These are phyloP conservation scores for Tricholoma saponaceum DNA, from an alignment of 768 basidiomycete species.

Conservation along the genomic window DNA sequence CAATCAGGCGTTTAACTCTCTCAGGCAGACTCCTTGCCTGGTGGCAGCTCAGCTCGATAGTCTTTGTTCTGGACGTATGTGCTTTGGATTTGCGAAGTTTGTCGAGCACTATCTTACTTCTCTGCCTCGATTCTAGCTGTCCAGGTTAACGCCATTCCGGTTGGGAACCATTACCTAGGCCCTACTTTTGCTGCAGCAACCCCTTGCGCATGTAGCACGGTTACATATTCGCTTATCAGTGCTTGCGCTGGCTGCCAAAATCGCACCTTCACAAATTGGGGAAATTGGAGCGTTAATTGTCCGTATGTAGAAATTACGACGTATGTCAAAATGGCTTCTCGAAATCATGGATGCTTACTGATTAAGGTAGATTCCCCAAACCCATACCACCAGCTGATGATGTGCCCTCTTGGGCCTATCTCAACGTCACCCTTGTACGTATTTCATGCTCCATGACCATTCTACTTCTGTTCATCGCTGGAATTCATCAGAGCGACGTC, in stretches of 20 bases:
- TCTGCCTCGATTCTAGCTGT: slow-evolving; percentile 25
- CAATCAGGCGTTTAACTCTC: slow-evolving; percentile 36
- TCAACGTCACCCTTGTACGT: slow-evolving; percentile 41
- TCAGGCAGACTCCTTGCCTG: slow-evolving; percentile 44
- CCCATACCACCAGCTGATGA: slow-evolving; percentile 36
- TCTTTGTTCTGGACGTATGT: slow-evolving; percentile 34
- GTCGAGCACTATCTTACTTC: slow-evolving; percentile 1
- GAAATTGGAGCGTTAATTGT: slow-evolving; percentile 35
- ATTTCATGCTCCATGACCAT: neutral
- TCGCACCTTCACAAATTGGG: slow-evolving; percentile 34
- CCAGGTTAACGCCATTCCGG: slow-evolving; percentile 34
- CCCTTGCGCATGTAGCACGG: slow-evolving; percentile 50
- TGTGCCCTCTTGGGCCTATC: slow-evolving; percentile 56
- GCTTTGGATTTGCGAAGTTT: neutral
- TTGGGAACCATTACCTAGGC: slow-evolving; percentile 35
- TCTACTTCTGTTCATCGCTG: slow-evolving; percentile 1
- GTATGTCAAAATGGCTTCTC: slow-evolving; percentile 18
- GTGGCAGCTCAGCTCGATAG: slow-evolving; percentile 45
- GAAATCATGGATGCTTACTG: neutral
- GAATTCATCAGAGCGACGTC: slow-evolving; percentile 14
- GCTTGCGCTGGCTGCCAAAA: slow-evolving; percentile 61
- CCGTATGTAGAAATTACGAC: slow-evolving; percentile 24
- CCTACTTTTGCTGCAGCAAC: slow-evolving; percentile 32
- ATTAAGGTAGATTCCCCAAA: slow-evolving; percentile 36
- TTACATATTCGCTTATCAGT: slow-evolving; percentile 52